Evolutionary conservation across 306 rosid species (phyloP), one percentile per base, ranked within the genome.

Genomic region (Quercus suber): DNA sequence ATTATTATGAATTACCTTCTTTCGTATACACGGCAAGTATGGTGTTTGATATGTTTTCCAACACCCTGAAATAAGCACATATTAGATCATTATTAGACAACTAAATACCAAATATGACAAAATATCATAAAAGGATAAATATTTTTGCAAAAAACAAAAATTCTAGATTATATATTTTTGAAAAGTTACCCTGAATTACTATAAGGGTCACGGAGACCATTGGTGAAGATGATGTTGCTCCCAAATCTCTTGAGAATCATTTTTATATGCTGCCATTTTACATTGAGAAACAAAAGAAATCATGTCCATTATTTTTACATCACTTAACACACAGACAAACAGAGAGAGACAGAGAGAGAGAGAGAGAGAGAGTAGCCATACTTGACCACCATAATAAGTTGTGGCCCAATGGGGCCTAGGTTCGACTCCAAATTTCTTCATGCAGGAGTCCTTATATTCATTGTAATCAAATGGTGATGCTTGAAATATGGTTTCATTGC

Each of bases 181-280:
- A 43, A 33, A 4, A 13, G 49, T 76, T 87, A 90, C 92, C 92
- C 90, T 77, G 87, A 90, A 45, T 51, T 78, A 31, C 94, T 88
- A 6, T 63, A 92, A 63, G 94, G 94, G 71, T 92, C 94, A 84
- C 68, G 82, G 17, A 92, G 81, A 37, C 97, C 97, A 79, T 92
- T 92, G 1, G 92, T 41, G 18, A 70, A 65, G 71, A 65, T 65
- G 20, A 65, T 65, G 45, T 65, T 65, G 49, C 71, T 65, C 5
- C 71, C 71, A 58, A 89, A 92, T 33, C 72, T 85, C 23, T 75
- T 76, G 37, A 92, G 94, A 5, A 82, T 53, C 78, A 82, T 41
- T 68, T 87, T 82, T 76, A 87, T 80, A 76, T 88, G 80, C 94
- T 92, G 87, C 76, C 73, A 69, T 61, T 68, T 49, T 6, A 11